Evolutionary conservation across 139 green algal genomes (phyloP).

Genomic region (Chlorella vulgaris): DNA sequence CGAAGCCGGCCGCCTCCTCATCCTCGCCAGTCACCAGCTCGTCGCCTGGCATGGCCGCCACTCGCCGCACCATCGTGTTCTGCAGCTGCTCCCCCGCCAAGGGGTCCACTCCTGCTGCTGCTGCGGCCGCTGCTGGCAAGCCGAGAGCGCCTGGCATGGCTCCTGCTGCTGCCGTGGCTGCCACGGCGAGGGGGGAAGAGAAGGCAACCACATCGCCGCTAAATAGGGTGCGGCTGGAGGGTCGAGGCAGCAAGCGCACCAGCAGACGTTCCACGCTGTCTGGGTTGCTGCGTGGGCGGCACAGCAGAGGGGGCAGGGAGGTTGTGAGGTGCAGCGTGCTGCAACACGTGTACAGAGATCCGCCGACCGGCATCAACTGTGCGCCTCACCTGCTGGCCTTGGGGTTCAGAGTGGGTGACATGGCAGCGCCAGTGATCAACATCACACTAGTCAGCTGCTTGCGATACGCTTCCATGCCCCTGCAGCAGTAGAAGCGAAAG

Average conservation of each 20-base stretch:
- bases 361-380: no score
- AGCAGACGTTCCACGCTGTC: constrained; percentile 61
- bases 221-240: constrained; percentile 43
- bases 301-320: background rate
- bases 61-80: constrained; percentile 68
- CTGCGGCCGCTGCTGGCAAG: constrained; percentile 6
- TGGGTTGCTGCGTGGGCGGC: constrained; percentile 27
- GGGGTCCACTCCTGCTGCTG: background rate
- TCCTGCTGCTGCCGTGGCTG: constrained; percentile 27
- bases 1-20: background rate
- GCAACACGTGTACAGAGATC: background rate
- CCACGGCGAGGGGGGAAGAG: constrained; percentile 7
- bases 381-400: constrained; percentile 27
- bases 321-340: background rate
- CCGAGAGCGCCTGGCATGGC: background rate
- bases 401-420: constrained; percentile 68
- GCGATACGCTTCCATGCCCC: constrained; percentile 47
- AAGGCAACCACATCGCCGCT: constrained; percentile 73
- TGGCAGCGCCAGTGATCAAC: constrained; percentile 46
- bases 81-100: background rate
- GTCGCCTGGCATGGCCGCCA: constrained; percentile 76
- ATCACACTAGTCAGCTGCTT: constrained; percentile 48
- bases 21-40: constrained; percentile 67
- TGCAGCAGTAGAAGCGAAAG: constrained; percentile 9
- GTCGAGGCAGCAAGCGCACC: constrained; percentile 64